Conservation (phyloP, 2,329 filamentous ascomycete species). For the Coccinonectria pachysandricola region DNA sequence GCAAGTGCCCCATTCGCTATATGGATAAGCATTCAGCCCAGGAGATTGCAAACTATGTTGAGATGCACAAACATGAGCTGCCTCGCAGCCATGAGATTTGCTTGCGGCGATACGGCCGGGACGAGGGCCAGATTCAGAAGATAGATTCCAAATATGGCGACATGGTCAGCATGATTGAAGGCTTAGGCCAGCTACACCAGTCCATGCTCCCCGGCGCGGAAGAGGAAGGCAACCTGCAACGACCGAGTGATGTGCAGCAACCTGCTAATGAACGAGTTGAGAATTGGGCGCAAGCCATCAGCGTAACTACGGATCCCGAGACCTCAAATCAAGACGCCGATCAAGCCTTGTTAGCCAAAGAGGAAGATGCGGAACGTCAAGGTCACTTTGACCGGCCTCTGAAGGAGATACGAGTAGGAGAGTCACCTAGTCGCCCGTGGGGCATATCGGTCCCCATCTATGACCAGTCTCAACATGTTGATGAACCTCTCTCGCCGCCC, state of each 20-base stretch:
- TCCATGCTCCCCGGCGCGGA: slow-evolving; percentile 66
- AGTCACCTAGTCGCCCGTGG: slow-evolving; percentile 89
- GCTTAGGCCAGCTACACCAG: slow-evolving; percentile 77
- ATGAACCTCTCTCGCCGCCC: slow-evolving; percentile 43
- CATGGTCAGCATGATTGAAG: slow-evolving; percentile 88
- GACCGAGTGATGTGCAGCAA: slow-evolving; percentile 34
- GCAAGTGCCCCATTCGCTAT: slow-evolving; percentile 85
- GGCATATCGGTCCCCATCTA: slow-evolving; percentile 70
- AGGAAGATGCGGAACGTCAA: slow-evolving; percentile 47
- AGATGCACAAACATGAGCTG: slow-evolving; percentile 90
- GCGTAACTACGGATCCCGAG: slow-evolving; percentile 34
- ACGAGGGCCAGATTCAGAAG: slow-evolving; percentile 74
- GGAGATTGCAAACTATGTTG: slow-evolving; percentile 86
- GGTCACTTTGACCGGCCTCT: slow-evolving; percentile 75
- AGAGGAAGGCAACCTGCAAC: slow-evolving; percentile 35
- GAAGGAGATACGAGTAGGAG: slow-evolving; percentile 84
- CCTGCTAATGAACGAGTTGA: slow-evolving; percentile 63
- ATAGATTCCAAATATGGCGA: slow-evolving; percentile 91
- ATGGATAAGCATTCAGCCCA: slow-evolving; percentile 87
- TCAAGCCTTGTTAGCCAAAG: too few relatives aligned
- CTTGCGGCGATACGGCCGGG: slow-evolving; percentile 78
- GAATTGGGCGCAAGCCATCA: slow-evolving; percentile 75
- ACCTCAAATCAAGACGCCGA: too few relatives aligned
- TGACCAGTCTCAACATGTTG: slow-evolving; percentile 27
- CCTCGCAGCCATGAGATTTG: slow-evolving; percentile 91